These are phyloP conservation scores for Herpetospermum pedunculosum DNA, from an alignment of 306 rosid genomes.

Conservation along the genomic window DNA sequence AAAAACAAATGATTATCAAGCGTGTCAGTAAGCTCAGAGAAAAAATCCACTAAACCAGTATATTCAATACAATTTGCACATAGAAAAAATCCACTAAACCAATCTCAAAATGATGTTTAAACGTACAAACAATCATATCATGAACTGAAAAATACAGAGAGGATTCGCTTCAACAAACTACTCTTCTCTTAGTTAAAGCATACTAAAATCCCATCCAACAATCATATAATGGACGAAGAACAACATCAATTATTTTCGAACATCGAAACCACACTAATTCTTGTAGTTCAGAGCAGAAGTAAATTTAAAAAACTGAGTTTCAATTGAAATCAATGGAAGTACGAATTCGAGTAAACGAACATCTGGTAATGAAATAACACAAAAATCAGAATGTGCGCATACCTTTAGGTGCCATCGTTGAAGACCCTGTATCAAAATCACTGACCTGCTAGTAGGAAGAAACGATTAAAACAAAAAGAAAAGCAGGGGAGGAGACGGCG, in stretches of 20 bases:
- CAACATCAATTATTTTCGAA: not conserved
- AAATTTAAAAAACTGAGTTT: not conserved
- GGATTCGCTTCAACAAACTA: not conserved
- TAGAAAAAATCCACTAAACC: not conserved
- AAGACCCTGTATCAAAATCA: not conserved
- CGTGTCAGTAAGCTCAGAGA: too few relatives aligned
- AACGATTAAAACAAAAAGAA: not conserved
- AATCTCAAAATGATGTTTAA: not conserved
- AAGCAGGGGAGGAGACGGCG: not conserved
- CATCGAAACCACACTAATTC: not conserved
- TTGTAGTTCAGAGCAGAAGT: not conserved
- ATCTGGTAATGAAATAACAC: not conserved
- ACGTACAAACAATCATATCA: too few relatives aligned
- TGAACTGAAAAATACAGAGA: not conserved
- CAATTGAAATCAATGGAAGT: not conserved
- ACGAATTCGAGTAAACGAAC: not conserved
- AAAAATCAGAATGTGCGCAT: not conserved
- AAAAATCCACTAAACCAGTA: too few relatives aligned
- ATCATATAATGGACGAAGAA: not conserved
- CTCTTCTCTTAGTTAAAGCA: not conserved
- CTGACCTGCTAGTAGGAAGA: not conserved
- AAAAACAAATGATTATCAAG: too few relatives aligned
- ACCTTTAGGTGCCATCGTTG: slow-evolving; percentile 11
- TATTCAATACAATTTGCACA: not conserved
- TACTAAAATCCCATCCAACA: not conserved